phyloP scores from a whole-genome alignment of 371 early-diverging fungal genomes.

The Apophysomyces trapeziformis region DNA sequence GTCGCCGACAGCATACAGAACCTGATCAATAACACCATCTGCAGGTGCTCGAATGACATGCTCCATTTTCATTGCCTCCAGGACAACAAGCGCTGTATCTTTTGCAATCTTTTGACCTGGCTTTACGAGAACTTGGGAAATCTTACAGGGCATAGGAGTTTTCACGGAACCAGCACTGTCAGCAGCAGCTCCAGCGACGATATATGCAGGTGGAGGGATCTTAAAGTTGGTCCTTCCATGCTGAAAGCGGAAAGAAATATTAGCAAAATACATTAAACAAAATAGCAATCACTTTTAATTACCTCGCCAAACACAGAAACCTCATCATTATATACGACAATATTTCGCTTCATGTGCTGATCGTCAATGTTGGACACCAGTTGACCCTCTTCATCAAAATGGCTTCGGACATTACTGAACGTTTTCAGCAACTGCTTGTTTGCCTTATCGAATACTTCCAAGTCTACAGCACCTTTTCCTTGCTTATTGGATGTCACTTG shows the following conservation, averaged over 20 bases:
- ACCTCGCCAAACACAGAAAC: slow-evolving; percentile 73
- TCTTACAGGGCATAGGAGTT: slow-evolving; percentile 97
- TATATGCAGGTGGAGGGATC: slow-evolving; percentile 65
- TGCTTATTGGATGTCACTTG: slow-evolving; percentile 22
- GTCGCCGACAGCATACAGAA: slow-evolving; percentile 84
- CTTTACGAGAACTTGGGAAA: slow-evolving; percentile 82
- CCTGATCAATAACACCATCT: slow-evolving; percentile 75
- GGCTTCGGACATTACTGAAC: slow-evolving; percentile 32
- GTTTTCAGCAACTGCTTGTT: slow-evolving; percentile 30
- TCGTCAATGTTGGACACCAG: slow-evolving; percentile 65
- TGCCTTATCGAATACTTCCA: slow-evolving; percentile 30
- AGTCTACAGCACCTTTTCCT: slow-evolving; percentile 28
- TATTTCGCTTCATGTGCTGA: slow-evolving; percentile 57
- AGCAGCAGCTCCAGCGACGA: slow-evolving; percentile 45
- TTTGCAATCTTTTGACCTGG: slow-evolving; percentile 86
- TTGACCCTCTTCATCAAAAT: slow-evolving; percentile 46
- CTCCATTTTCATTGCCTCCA: slow-evolving; percentile 99
- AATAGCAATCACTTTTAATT: background rate
- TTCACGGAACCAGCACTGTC: slow-evolving; percentile 74
- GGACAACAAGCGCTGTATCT: slow-evolving; percentile 80
- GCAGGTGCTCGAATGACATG: slow-evolving; percentile 89
- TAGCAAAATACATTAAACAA: background rate
- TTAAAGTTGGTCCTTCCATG: slow-evolving; percentile 63
- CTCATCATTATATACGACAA: slow-evolving; percentile 63
- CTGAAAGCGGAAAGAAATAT: slow-evolving; percentile 22